These are phyloP conservation scores for Prosopis cineraria DNA, from an alignment of 306 rosid species.

Conservation along the genomic window DNA sequence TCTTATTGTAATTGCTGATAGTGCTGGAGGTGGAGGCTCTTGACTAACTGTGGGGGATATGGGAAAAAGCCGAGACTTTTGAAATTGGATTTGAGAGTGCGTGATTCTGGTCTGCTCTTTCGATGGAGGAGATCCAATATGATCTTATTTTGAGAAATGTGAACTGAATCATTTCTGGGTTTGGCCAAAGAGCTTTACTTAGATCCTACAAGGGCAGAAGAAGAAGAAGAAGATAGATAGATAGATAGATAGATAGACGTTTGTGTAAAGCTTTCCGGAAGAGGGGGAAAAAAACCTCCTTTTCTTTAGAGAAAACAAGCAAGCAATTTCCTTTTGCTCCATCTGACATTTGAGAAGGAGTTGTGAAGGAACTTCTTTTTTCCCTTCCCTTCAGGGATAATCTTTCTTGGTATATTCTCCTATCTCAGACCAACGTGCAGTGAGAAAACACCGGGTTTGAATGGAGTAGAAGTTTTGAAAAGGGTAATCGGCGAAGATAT, in stretches of 20 bases:
- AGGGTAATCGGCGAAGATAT: constrained; percentile 9
- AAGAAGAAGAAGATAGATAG: too few species aligned
- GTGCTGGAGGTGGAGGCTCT: constrained; percentile 19
- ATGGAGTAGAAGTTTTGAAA: constrained; percentile 8
- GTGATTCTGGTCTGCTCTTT: constrained; percentile 27
- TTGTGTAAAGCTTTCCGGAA: not conserved
- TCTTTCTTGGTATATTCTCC: not conserved
- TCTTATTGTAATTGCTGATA: constrained; percentile 36
- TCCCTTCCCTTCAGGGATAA: not conserved
- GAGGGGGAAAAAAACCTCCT: not conserved
- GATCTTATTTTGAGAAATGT: constrained; percentile 25
- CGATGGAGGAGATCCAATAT: constrained; percentile 13
- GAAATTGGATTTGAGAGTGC: constrained; percentile 30
- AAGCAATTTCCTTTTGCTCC: constrained; percentile 6
- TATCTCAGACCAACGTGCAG: constrained; percentile 15
- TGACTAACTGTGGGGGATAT: constrained; percentile 9
- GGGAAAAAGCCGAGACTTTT: constrained; percentile 34
- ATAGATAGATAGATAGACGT: too few species aligned
- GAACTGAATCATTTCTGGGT: constrained; percentile 39
- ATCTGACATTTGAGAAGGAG: not conserved
- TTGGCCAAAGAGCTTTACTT: constrained; percentile 24
- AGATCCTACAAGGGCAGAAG: not conserved
- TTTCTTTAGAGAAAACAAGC: constrained; percentile 4
- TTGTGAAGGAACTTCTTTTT: not conserved
- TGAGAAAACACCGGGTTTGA: constrained; percentile 28